Base-by-base conservation (phyloP, 2,329 filamentous ascomycete species). In the Neopestalotiopsis sp. region DNA sequence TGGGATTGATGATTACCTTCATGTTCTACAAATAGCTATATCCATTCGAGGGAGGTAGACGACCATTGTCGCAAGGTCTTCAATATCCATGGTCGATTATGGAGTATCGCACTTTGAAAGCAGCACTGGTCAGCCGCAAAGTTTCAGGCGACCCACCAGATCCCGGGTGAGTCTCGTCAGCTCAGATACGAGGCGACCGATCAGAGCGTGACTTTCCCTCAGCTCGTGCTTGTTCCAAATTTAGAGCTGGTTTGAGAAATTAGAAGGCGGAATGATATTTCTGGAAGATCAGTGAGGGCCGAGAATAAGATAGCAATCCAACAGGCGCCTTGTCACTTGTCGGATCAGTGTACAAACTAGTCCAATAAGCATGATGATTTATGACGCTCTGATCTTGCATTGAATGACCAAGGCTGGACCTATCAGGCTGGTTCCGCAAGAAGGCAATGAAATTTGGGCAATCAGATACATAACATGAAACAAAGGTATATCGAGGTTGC, bases 171-270 rank as follows among this genome's bases (percentile, higher is more conserved):
- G 45, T n/a, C 57, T 24, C 24, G 24, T 59, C 57, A 59, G 57
- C 57, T 59, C 24, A 24, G 24, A 59, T 59, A 59, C 30, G 57
- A 59, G 57, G 57, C 57, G 57, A 28, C 30, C 24, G 57, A 34
- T 34, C 24, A 59, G 30, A 59, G 10, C 20, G 30, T 30, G 57
- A 59, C 30, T n/a, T 20, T 53, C 9, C 45, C 45, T 24, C 45
- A 53, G 45, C 45, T 53, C 45, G n/a, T 53, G n/a, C 45, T 53
- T 17, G 45, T 17, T 53, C 45, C 45, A 53, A 9, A 53, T n/a
- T 53, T 53, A 53, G 45, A 17, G 17, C 45, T 10, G 4, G 5
- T n/a, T 53, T 9, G 9, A 20, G 17, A 7, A n/a, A 20, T 20
- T 9, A 53, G 20, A 10, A 53, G 45, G 17, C 20, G 45, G 9